Evolutionary conservation across 306 rosid species (phyloP), one percentile per base, ranked within the genome.

Genomic region (Castanea mollissima): DNA sequence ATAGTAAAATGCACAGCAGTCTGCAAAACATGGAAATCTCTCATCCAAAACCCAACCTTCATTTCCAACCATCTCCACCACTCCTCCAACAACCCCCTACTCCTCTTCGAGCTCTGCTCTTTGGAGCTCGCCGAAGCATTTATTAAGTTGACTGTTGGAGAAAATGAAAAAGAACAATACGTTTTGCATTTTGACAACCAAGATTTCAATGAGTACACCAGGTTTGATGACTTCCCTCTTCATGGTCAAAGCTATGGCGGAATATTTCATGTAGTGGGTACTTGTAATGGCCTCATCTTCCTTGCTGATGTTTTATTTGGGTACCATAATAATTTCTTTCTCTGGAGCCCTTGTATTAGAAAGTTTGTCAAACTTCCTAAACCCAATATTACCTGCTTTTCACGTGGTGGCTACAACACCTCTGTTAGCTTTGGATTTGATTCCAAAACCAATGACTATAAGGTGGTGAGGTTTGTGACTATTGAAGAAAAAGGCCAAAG

Each of bases 331-430:
- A 29, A n/a, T 3, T 11, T 59, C 25, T 3, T 60, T 21, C 15
- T 75, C 25, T 75, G 79, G 79, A 75, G 62, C n/a, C 79, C 79
- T 4, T 44, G n/a, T 23, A 10, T 75, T 46, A 55, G 34, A 18
- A 75, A 75, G 27, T 62, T 59, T 16, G 4, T 75, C 18, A 35
- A 35, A 5, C 71, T 75, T 62, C 72, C 79, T 3, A 59, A 6
- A 46, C 60, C 79, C 44, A 49, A n/a, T 4, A 9, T 35, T 8
- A 57, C 3, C 32, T 74, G 16, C 16, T 9, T 11, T 31, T 7
- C n/a, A 10, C 27, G 20, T 32, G 25, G 16, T 2, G 34, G 31
- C 19, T n/a, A 74, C 15, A 21, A 46, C 27, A 55, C 59, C 44
- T 21, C 49, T 12, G 12, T 23, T 27, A 72, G 79, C 8, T 75